Evolutionary conservation across 2,329 filamentous ascomycete species (phyloP).

Genomic region (Hypomyces rosellus): DNA sequence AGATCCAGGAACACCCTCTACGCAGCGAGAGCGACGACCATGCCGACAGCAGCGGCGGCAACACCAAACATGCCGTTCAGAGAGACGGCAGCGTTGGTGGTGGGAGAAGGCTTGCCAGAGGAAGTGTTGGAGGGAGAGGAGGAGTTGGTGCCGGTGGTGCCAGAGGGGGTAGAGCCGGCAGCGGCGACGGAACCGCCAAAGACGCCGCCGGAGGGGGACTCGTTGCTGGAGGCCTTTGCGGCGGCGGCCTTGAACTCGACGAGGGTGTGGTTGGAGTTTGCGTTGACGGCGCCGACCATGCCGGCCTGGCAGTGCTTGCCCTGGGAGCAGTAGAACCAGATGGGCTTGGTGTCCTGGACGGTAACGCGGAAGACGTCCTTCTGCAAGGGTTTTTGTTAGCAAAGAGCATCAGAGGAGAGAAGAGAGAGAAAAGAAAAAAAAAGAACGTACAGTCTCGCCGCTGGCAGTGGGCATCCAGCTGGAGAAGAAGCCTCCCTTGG

Average conservation of each 20-base stretch:
- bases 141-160: neutral
- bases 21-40: constrained; percentile 3
- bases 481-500: constrained; percentile 15
- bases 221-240: neutral
- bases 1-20: neutral
- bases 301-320: constrained; percentile 6
- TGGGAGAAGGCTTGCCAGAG: neutral
- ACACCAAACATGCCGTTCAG: constrained; percentile 5
- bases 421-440: too few relatives aligned
- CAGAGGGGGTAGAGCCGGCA: neutral
- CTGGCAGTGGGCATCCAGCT: constrained; percentile 2
- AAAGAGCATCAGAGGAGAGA: neutral
- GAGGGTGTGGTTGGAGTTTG: constrained; percentile 7
- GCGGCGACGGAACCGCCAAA: constrained; percentile 5
- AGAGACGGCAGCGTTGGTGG: constrained; percentile 2
- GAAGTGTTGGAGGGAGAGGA: neutral
- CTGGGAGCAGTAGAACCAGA: constrained; percentile 14
- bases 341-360: constrained; percentile 11
- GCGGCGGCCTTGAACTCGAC: constrained; percentile 7
- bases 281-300: constrained; percentile 12
- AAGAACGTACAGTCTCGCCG: constrained; percentile 2
- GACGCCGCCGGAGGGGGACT: neutral
- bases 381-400: constrained; percentile 12
- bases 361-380: constrained; percentile 13
- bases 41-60: constrained; percentile 7